Evolutionary conservation across 495 filamentous ascomycete species (phyloP), one percentile per base, ranked within the genome.

Genomic region (Daldinia childiae): DNA sequence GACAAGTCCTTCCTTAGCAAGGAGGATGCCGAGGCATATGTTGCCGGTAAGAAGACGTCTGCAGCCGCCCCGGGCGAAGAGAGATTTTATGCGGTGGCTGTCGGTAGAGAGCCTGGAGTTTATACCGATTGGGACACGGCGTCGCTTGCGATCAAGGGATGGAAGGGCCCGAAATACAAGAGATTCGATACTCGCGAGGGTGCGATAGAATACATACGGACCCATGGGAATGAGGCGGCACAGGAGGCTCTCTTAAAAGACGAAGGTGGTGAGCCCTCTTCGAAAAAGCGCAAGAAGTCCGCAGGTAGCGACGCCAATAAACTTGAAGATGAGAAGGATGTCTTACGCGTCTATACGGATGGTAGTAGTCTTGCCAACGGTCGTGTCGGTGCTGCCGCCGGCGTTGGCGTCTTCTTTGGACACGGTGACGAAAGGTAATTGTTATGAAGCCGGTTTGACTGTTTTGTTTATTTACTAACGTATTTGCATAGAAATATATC

Each of bases 341-440:
- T 91, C 63, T 75, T 93, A 39, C 79, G 88, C 36, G 92, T 98
- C 57, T 97, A 93, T 79, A 98, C 95, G 1, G 95, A 99, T 78
- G 95, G 95, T 11, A 95, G 92, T 66, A 86, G 88, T 68, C 83
- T 90, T 26, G 85, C 88, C 51, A 98, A 99, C 80, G 95, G 95
- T 12, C 85, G 84, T 57, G 72, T 79, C 0, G 85, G 88, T 6
- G 92, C 95, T 30, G 82, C 84, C 5, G 95, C 92, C 5, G 95
- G 95, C 3, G 87, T 98, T 8, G 95, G 95, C 0, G 94, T 98
- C 32, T 98, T 84, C 64, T 97, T 97, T 79, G 93, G 92, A 6
- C 82, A 83, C n/a, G 80, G 79, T 1, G 92, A 97, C 78, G 66
- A 80, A 58, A 88, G 91, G 93, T 94, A 81, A 72, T 84, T 82